These are phyloP conservation scores for Zoysia japonica DNA, from an alignment of 176 grass and related monocot species.

Conservation along the genomic window DNA sequence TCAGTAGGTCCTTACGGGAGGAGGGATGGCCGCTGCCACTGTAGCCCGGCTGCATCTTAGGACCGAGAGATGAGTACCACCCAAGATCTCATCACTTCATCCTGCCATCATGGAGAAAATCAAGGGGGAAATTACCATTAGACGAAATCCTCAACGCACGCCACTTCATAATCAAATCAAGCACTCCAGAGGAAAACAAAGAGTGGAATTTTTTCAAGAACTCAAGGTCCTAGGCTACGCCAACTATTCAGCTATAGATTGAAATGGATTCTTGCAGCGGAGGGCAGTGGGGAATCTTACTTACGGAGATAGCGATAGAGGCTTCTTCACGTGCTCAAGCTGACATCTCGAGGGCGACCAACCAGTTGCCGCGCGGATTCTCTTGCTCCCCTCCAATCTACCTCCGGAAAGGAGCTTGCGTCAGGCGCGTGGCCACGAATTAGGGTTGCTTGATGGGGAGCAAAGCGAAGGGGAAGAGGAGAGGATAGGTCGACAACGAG, in stretches of 20 bases:
- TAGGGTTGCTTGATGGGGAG: slow-evolving; percentile 46
- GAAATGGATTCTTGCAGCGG: background rate
- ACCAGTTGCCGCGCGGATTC: slow-evolving; percentile 3
- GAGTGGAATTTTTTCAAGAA: background rate
- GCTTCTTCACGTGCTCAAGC: background rate
- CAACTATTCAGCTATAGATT: background rate
- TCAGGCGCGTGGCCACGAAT: background rate
- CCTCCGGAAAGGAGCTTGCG: background rate
- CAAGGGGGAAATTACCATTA: background rate
- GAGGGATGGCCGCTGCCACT: slow-evolving; percentile 43
- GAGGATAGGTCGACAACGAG: slow-evolving; percentile 29
- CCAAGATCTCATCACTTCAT: slow-evolving; percentile 56
- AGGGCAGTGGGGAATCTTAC: background rate
- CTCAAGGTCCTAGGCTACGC: background rate
- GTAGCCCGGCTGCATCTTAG: slow-evolving; percentile 53
- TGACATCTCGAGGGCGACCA: slow-evolving; percentile 15
- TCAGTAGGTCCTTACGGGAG: slow-evolving; percentile 47
- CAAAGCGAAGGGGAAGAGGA: background rate
- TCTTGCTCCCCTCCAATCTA: slow-evolving; percentile 6
- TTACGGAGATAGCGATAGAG: slow-evolving; percentile 39
- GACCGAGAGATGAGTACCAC: slow-evolving; percentile 38
- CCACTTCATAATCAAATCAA: slow-evolving; percentile 10
- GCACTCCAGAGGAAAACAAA: background rate
- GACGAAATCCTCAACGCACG: background rate
- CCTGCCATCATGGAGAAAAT: slow-evolving; percentile 6